Evolutionary conservation across 805 yeast genomes (phyloP).

Genomic region (Saccharomycopsis sp.): DNA sequence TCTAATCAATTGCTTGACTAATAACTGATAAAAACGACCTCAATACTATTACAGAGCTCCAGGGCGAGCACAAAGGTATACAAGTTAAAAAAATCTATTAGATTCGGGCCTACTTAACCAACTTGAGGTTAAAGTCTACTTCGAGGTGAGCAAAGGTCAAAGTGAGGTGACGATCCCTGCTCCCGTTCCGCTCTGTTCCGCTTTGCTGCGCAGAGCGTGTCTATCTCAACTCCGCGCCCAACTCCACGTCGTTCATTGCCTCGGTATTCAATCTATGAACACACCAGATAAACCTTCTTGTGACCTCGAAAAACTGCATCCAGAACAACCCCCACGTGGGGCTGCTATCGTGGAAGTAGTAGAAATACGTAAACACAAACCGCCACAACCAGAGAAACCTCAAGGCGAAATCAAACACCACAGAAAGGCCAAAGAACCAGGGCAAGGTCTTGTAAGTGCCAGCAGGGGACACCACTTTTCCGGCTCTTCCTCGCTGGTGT

Average conservation of each 20-base stretch:
- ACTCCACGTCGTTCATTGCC: constrained; percentile 1
- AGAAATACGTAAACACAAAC: constrained; percentile 28
- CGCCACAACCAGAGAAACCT: constrained; percentile 74
- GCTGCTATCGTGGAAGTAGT: constrained; percentile 25
- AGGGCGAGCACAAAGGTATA: too few species aligned
- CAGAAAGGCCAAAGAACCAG: constrained; percentile 43
- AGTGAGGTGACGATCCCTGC: too few species aligned
- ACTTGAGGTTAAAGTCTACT: too few species aligned
- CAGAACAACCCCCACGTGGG: constrained; percentile 56
- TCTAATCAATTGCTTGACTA: too few species aligned
- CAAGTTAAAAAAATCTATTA: too few species aligned
- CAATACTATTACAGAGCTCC: too few species aligned
- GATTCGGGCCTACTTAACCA: too few species aligned
- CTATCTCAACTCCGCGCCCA: not conserved
- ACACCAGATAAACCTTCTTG: constrained; percentile 81
- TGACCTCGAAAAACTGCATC: constrained; percentile 64
- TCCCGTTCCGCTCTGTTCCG: too few species aligned
- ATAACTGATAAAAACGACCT: too few species aligned
- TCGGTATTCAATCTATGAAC: constrained; percentile 19
- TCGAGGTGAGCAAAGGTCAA: too few species aligned
- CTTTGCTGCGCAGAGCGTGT: too few species aligned
- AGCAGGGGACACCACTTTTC: not conserved
- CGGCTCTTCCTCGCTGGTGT: too few species aligned
- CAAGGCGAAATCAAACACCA: constrained; percentile 49
- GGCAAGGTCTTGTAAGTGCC: not conserved